phyloP scores from a whole-genome alignment of 495 filamentous ascomycete genomes.

The Daldinia vernicosa region DNA sequence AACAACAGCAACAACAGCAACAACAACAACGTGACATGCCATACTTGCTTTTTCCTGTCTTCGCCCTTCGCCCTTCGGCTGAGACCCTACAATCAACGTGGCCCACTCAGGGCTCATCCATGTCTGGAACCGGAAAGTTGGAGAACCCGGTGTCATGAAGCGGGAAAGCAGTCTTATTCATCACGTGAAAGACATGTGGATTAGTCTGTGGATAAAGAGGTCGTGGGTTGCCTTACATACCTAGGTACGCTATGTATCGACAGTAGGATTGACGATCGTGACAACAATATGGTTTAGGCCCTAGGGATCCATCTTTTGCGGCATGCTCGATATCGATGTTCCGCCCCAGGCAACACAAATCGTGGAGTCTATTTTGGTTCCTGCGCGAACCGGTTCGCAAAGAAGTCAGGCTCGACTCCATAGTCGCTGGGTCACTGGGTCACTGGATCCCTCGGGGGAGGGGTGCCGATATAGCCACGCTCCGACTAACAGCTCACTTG shows the following conservation, averaged over 20 bases:
- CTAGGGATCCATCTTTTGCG: not conserved
- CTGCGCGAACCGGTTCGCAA: conserved; percentile 9
- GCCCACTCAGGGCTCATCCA: conserved; percentile 34
- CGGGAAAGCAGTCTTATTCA: not conserved
- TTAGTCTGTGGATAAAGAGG: conserved; percentile 10
- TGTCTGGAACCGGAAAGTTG: conserved; percentile 22
- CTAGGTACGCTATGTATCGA: too few relatives aligned
- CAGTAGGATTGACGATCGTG: conserved; percentile 6
- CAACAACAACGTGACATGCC: conserved; percentile 13
- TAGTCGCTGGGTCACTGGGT: conserved; percentile 1
- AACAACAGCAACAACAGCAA: not conserved
- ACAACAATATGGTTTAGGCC: not conserved
- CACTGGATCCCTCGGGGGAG: not conserved
- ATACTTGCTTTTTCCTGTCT: conserved; percentile 2
- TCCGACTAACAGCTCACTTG: conserved; percentile 5
- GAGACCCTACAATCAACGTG: conserved; percentile 33
- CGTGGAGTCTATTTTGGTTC: conserved; percentile 19
- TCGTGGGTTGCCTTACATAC: conserved; percentile 8
- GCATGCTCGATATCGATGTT: not conserved
- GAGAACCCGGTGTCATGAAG: conserved; percentile 16
- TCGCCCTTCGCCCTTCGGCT: conserved; percentile 9
- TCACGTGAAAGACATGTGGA: conserved; percentile 31
- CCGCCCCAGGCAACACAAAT: conserved; percentile 1
- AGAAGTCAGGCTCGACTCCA: conserved; percentile 7
- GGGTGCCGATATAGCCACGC: conserved; percentile 20